Percentiles rank a stretch among this genome's conserved stretches.
Conservation (phyloP, 768 basidiomycete species). For the Tulasnella calospora region DNA sequence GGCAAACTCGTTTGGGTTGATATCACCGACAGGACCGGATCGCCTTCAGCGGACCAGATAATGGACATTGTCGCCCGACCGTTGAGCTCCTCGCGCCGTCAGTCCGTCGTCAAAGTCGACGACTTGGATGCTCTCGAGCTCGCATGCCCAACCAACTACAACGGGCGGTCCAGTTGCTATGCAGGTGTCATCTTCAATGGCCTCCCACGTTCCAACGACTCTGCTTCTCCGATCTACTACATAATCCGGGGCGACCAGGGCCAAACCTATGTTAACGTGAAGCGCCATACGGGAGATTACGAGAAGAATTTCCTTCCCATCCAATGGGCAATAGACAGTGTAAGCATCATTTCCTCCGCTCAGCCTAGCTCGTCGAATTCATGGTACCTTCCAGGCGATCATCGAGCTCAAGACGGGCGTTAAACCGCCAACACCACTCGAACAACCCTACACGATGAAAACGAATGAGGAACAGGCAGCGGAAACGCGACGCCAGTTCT, state of each 20-base stretch:
- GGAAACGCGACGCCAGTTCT: constrained; percentile 50
- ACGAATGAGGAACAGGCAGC: constrained; percentile 61
- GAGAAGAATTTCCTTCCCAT: constrained; percentile 63
- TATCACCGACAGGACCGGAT: constrained; percentile 52
- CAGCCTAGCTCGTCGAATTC: not conserved
- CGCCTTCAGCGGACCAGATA: constrained; percentile 54
- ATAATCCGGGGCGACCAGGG: constrained; percentile 67
- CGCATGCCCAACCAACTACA: constrained; percentile 70
- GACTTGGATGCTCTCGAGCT: constrained; percentile 49
- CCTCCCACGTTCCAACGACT: constrained; percentile 30
- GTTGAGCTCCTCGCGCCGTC: constrained; percentile 48
- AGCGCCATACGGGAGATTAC: constrained; percentile 60
- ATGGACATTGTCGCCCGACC: constrained; percentile 55
- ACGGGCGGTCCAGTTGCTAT: constrained; percentile 62
- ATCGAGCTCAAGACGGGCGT: constrained; percentile 62
- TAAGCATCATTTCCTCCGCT: constrained; percentile 34
- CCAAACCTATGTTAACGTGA: constrained; percentile 59
- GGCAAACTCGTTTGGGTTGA: constrained; percentile 53
- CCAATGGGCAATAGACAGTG: constrained; percentile 73
- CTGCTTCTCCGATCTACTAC: constrained; percentile 56
- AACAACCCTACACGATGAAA: constrained; percentile 68
- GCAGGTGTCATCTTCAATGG: constrained; percentile 57
- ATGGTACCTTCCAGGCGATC: constrained; percentile 49
- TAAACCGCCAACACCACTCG: constrained; percentile 51
- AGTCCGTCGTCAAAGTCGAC: constrained; percentile 48